A percentile compares a stretch with the other conserved stretches of the same genome.
These are phyloP conservation scores for Ilyonectria robusta DNA, from an alignment of 2,329 filamentous ascomycete species.

Conservation along the genomic window DNA sequence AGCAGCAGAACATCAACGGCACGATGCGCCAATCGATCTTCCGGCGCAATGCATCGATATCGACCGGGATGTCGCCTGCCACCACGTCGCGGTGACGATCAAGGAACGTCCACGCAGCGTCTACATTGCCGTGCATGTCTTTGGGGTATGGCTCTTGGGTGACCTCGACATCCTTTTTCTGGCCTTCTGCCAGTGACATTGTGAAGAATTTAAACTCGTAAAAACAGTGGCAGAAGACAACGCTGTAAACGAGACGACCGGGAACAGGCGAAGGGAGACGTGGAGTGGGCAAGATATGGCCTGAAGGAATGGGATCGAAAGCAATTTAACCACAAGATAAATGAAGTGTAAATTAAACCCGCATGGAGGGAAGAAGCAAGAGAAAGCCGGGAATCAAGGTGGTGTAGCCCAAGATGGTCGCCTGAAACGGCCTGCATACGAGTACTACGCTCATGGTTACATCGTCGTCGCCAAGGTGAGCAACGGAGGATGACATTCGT, in stretches of 20 bases:
- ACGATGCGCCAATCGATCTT: constrained; percentile 73
- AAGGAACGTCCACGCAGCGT: constrained; percentile 63
- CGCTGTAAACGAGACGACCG: no score
- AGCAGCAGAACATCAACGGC: constrained; percentile 73
- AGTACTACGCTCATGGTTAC: constrained; percentile 13
- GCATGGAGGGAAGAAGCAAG: not conserved
- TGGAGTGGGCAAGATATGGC: not conserved
- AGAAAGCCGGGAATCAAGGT: not conserved
- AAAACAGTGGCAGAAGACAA: no score
- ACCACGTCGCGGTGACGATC: constrained; percentile 57
- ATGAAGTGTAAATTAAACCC: not conserved
- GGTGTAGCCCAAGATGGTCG: not conserved
- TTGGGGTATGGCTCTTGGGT: constrained; percentile 8
- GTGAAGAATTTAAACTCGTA: not conserved
- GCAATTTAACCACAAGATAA: not conserved
- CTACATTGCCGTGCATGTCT: constrained; percentile 49
- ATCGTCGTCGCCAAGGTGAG: constrained; percentile 12
- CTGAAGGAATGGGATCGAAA: not conserved
- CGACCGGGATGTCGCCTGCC: constrained; percentile 52
- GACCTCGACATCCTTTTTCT: constrained; percentile 26
- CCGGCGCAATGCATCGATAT: constrained; percentile 63
- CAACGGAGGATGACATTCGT: constrained; percentile 3
- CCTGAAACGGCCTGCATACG: constrained; percentile 24
- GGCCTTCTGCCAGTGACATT: not conserved
- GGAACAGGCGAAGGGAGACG: not conserved